Conservation (phyloP, 352 stramenopile genomes). For the Phytophthora boehmeriae region DNA sequence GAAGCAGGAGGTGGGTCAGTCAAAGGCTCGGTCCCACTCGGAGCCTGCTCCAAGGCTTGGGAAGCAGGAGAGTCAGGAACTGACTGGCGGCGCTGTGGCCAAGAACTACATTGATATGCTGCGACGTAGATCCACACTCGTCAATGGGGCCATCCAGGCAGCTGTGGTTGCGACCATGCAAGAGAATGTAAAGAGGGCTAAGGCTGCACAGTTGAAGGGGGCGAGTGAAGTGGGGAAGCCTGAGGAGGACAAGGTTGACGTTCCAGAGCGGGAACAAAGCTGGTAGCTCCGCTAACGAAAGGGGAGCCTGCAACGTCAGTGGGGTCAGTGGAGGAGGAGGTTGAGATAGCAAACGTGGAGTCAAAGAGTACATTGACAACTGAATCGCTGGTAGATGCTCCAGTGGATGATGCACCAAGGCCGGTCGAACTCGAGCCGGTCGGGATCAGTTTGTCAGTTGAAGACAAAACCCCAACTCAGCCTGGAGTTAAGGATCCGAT, state of each 20-base stretch:
- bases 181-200: constrained; percentile 25
- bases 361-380: neutral
- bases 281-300: neutral
- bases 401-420: constrained; percentile 4
- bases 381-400: constrained; percentile 6
- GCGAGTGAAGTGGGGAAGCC: neutral
- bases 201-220: constrained; percentile 8
- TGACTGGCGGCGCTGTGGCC: constrained; percentile 13
- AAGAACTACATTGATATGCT: constrained; percentile 29
- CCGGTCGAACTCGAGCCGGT: constrained; percentile 12
- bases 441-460: neutral
- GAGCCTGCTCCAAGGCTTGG: constrained; percentile 1
- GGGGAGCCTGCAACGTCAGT: neutral
- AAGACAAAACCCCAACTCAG: constrained; percentile 5
- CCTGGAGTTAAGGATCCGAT: constrained; percentile 3
- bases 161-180: constrained; percentile 43
- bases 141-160: constrained; percentile 37
- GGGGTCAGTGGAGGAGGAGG: neutral
- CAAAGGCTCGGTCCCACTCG: neutral
- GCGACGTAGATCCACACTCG: constrained; percentile 16
- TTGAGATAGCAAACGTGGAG: neutral
- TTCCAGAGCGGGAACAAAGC: constrained; percentile 4
- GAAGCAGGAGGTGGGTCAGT: constrained; percentile 5
- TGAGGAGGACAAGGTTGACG: neutral
- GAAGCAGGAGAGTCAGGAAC: constrained; percentile 2